A percentile compares a stretch with the other conserved stretches of the same genome.
phyloP scores from a whole-genome alignment of 371 early-diverging fungal genomes.

The Mucor racemosus region DNA sequence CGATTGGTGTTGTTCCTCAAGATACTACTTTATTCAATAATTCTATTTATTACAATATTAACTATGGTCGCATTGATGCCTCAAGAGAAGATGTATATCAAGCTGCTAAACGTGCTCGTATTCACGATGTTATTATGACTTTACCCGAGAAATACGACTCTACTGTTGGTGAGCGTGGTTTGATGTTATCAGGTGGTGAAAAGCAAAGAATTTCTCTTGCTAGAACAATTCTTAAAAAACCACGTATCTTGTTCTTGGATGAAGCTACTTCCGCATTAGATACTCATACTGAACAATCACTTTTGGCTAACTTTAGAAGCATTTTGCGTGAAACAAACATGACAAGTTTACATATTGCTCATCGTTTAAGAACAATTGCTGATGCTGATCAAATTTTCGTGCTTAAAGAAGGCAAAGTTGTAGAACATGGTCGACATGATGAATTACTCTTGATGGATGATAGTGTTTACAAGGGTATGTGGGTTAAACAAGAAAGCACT shows the following conservation, averaged over 20 bases:
- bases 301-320: conserved; percentile 77
- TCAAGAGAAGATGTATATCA: conserved; percentile 71
- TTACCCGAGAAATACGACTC: conserved; percentile 87
- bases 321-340: conserved; percentile 64
- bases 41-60: conserved; percentile 83
- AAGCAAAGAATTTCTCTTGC: conserved; percentile 81
- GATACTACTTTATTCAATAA: conserved; percentile 87
- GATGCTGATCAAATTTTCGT: conserved; percentile 86
- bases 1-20: conserved; percentile 91
- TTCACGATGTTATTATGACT: conserved; percentile 71
- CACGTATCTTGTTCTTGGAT: conserved; percentile 86
- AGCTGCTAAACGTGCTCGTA: conserved; percentile 86
- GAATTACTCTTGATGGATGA: conserved; percentile 58
- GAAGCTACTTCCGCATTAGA: conserved; percentile 96
- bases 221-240: conserved; percentile 76
- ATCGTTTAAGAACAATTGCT: conserved; percentile 76
- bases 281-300: conserved; percentile 83
- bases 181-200: conserved; percentile 93
- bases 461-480: conserved; percentile 87
- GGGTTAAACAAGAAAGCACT: conserved; percentile 73
- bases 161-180: conserved; percentile 92
- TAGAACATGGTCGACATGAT: conserved; percentile 75
- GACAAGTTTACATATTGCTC: conserved; percentile 85
- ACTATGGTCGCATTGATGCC: conserved; percentile 69
- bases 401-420: conserved; percentile 66